Evolutionary conservation across 1,139 yeast species (phyloP).

Genomic region (Tardiomyces blankii): DNA sequence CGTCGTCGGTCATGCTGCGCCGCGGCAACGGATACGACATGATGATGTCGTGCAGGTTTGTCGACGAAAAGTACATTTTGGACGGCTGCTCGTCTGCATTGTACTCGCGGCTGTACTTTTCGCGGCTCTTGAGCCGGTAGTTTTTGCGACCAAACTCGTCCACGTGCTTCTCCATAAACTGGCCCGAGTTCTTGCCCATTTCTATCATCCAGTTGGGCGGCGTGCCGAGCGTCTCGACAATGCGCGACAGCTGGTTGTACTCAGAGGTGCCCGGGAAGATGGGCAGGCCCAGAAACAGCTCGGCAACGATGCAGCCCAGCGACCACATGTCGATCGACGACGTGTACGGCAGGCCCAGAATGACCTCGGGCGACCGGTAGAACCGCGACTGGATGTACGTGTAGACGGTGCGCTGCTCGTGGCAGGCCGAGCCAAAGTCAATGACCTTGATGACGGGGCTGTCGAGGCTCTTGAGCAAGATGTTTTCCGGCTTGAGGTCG

Average conservation of each 20-base stretch:
- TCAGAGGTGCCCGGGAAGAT: constrained; percentile 93
- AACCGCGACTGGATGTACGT: constrained; percentile 93
- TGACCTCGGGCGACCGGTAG: constrained; percentile 91
- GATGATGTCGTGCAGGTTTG: constrained; percentile 62
- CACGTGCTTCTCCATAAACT: constrained; percentile 45
- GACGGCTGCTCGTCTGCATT: constrained; percentile 62
- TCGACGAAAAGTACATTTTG: constrained; percentile 73
- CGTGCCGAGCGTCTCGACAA: constrained; percentile 68
- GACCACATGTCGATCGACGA: constrained; percentile 98
- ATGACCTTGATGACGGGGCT: constrained; percentile 84
- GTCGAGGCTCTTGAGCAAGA: constrained; percentile 69
- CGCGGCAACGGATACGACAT: constrained; percentile 66
- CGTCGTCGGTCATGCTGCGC: constrained; percentile 53
- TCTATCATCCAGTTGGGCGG: constrained; percentile 98
- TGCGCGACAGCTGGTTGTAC: constrained; percentile 77
- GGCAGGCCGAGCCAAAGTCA: constrained; percentile 96
- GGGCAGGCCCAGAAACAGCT: constrained; percentile 84
- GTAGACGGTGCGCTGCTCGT: constrained; percentile 81
- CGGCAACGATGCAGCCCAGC: constrained; percentile 92
- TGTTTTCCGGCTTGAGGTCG: constrained; percentile 93
- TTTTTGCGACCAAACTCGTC: constrained; percentile 26
- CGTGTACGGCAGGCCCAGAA: constrained; percentile 76
- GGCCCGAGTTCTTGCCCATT: constrained; percentile 75
- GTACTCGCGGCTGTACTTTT: constrained; percentile 48
- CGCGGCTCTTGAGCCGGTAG: constrained; percentile 43